Evolutionary conservation across 2,329 filamentous ascomycete genomes (phyloP).

Genomic region (Cercospora canescens): DNA sequence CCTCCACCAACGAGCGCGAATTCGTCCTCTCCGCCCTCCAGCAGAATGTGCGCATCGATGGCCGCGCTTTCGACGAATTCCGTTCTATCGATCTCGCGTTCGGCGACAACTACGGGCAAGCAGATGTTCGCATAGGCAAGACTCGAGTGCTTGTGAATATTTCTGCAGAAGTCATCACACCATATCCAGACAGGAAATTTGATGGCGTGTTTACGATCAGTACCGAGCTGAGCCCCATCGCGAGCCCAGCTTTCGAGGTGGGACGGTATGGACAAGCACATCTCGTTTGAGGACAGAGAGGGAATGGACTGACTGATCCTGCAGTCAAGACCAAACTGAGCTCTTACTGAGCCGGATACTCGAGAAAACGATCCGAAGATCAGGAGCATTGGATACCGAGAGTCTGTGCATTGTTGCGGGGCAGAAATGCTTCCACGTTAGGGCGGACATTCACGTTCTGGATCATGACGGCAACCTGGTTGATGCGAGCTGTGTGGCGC

Average conservation of each 20-base stretch:
- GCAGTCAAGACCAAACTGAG: constrained; percentile 56
- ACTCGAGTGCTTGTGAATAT: constrained; percentile 86
- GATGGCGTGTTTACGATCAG: constrained; percentile 93
- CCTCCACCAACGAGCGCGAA: constrained; percentile 82
- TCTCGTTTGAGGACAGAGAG: neutral
- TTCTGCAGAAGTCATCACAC: constrained; percentile 83
- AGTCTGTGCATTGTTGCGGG: constrained; percentile 91
- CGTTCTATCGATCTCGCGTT: constrained; percentile 76
- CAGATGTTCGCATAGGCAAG: constrained; percentile 83
- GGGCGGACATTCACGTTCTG: constrained; percentile 88
- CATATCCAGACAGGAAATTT: constrained; percentile 84
- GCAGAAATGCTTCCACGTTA: constrained; percentile 85
- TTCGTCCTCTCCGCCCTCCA: constrained; percentile 83
- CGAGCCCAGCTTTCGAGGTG: constrained; percentile 84
- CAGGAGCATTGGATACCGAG: constrained; percentile 90
- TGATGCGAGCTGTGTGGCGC: constrained; percentile 80
- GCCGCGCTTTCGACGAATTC: constrained; percentile 77
- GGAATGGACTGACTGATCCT: constrained; percentile 65
- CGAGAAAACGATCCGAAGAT: constrained; percentile 91
- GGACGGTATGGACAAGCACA: constrained; percentile 58
- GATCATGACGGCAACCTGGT: constrained; percentile 88
- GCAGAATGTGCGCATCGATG: constrained; percentile 80
- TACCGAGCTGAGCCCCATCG: constrained; percentile 89
- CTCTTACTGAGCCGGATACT: constrained; percentile 82
- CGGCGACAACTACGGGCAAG: constrained; percentile 87